Evolutionary conservation across 2,329 filamentous ascomycete species (phyloP).

Genomic region (Colletotrichum acutatum): DNA sequence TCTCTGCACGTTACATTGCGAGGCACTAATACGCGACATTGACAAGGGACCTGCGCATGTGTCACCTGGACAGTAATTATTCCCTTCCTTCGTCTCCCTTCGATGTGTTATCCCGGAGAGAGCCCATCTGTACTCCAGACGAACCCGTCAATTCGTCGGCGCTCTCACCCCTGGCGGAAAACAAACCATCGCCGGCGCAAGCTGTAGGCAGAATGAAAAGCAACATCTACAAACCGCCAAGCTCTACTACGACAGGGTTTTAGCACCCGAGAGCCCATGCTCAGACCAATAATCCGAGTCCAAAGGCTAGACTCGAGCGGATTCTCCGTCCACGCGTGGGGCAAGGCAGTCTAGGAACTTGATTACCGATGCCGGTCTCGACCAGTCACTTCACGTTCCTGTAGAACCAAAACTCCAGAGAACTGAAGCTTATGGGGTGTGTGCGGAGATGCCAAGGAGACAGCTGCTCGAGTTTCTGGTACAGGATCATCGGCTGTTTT

Average conservation of each 20-base stretch:
- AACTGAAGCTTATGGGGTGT: slow-evolving; percentile 10
- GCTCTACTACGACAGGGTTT: slow-evolving; percentile 5
- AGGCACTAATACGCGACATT: slow-evolving; percentile 10
- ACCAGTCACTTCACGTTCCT: slow-evolving; percentile 8
- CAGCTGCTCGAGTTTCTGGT: slow-evolving; percentile 10
- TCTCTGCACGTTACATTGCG: slow-evolving; percentile 29
- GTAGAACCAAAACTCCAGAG: slow-evolving; percentile 9
- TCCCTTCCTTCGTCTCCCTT: slow-evolving; percentile 9
- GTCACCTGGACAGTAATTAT: slow-evolving; percentile 8
- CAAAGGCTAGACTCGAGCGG: slow-evolving; percentile 1
- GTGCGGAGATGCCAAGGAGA: slow-evolving; percentile 30
- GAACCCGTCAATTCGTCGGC: not conserved
- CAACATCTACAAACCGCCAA: slow-evolving; percentile 16
- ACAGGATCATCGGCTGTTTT: slow-evolving; percentile 18
- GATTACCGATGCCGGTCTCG: slow-evolving; percentile 21
- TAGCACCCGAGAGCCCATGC: not conserved
- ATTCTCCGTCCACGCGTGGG: slow-evolving; percentile 21
- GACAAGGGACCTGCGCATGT: slow-evolving; percentile 19
- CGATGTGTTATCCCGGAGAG: not conserved
- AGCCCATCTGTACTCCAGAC: slow-evolving; percentile 5
- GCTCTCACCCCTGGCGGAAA: not conserved
- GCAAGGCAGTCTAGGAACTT: slow-evolving; percentile 10
- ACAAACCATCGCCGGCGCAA: not conserved
- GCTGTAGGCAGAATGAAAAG: not conserved
- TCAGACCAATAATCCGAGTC: not conserved